Conservation (phyloP, 345 rosid species). For the Heritiera littoralis region DNA sequence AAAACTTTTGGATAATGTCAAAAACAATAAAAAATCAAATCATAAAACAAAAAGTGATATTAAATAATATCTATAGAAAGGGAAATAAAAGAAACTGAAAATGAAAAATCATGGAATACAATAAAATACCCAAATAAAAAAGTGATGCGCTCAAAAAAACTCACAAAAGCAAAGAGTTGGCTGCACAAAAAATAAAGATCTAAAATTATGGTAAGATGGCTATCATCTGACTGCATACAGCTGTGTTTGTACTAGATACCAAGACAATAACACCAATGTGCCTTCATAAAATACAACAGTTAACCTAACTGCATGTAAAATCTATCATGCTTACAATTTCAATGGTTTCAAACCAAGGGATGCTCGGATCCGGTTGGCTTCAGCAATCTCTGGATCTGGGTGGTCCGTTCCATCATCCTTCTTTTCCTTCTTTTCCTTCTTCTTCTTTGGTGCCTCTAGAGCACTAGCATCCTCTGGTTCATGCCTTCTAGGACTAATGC, state of each 20-base stretch:
- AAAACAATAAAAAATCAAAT: too few relatives aligned
- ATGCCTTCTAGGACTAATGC: conserved; percentile 54
- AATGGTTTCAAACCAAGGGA: conserved; percentile 76
- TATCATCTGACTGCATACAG: background rate
- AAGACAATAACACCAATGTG: background rate
- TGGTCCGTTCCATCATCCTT: conserved; percentile 86
- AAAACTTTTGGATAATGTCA: too few relatives aligned
- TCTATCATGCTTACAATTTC: conserved; percentile 23
- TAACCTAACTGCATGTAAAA: background rate
- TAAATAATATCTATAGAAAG: background rate
- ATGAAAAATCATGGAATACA: too few relatives aligned
- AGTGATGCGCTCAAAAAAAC: background rate
- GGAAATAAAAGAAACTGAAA: too few relatives aligned
- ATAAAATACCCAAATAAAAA: too few relatives aligned
- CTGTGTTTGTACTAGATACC: background rate
- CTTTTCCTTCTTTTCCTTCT: conserved; percentile 73
- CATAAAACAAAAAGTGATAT: too few relatives aligned
- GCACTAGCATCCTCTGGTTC: conserved; percentile 39
- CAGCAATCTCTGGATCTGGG: conserved; percentile 90
- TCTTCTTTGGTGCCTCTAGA: conserved; percentile 73
- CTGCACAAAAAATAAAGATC: background rate
- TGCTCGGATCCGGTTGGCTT: conserved; percentile 75
- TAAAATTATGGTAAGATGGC: background rate
- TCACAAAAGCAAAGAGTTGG: background rate
- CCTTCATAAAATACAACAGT: background rate